A percentile compares a stretch with the other conserved stretches of the same genome.
phyloP scores from a whole-genome alignment of 192 early-diverging fungal species.

The Rhizoclosmatium globosum region DNA sequence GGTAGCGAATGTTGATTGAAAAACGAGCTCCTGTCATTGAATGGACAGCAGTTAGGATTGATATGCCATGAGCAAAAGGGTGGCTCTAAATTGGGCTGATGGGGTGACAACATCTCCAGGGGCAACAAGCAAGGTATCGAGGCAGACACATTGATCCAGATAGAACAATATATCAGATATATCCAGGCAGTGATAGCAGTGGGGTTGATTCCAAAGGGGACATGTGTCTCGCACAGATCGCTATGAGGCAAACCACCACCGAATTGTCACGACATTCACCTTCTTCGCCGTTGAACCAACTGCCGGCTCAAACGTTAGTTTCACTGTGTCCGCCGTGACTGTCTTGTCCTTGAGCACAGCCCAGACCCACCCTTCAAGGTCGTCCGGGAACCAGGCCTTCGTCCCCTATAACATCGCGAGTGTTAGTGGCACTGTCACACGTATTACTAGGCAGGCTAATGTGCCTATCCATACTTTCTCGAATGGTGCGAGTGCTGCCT shows the following conservation, averaged over 20 bases:
- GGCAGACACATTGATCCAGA: not conserved
- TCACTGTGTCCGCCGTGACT: slow-evolving; percentile 60
- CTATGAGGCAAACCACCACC: too few relatives aligned
- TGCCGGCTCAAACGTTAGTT: slow-evolving; percentile 68
- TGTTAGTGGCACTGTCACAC: not conserved
- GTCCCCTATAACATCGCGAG: slow-evolving; percentile 43
- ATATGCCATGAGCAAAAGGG: too few relatives aligned
- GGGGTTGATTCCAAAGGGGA: too few relatives aligned
- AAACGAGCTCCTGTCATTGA: slow-evolving; percentile 65
- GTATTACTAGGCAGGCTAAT: too few relatives aligned
- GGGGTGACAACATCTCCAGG: too few relatives aligned
- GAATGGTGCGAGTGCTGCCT: too few relatives aligned
- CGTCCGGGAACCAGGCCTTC: slow-evolving; percentile 87
- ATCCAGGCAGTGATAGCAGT: too few relatives aligned
- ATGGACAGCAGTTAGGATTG: not conserved
- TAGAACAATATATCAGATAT: not conserved
- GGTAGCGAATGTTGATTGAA: slow-evolving; percentile 72
- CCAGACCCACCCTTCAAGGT: slow-evolving; percentile 80
- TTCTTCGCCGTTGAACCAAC: not conserved
- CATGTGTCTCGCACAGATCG: too few relatives aligned
- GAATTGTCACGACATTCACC: too few relatives aligned
- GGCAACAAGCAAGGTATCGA: not conserved
- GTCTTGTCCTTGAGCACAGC: slow-evolving; percentile 63
- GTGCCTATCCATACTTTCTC: too few relatives aligned
- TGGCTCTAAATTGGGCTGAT: too few relatives aligned